phyloP scores from a whole-genome alignment of 108 stramenopile species.

The Parietichytrium sp. region DNA sequence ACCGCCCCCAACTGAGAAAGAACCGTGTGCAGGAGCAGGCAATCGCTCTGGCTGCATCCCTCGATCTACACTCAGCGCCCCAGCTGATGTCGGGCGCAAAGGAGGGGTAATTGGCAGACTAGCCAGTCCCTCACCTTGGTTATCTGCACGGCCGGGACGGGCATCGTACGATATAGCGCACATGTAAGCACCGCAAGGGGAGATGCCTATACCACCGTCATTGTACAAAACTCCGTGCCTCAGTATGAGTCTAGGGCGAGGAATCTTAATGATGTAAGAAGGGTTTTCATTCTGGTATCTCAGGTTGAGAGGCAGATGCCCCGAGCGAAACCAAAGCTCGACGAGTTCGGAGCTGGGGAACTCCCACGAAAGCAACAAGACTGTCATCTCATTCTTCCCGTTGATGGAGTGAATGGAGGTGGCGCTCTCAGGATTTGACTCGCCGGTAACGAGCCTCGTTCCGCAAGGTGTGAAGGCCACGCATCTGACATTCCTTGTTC shows the following conservation, averaged over 20 bases:
- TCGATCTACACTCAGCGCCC: slow-evolving; percentile 48
- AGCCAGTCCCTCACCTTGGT: too few relatives aligned
- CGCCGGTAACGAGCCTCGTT: slow-evolving; percentile 76
- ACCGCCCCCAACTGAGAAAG: neutral
- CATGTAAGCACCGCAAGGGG: slow-evolving; percentile 72
- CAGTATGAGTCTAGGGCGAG: slow-evolving; percentile 50
- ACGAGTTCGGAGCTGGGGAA: slow-evolving; percentile 69
- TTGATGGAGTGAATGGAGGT: slow-evolving; percentile 45
- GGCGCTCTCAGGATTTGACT: slow-evolving; percentile 67
- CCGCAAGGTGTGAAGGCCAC: slow-evolving; percentile 86
- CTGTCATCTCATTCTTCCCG: slow-evolving; percentile 59
- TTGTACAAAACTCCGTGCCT: slow-evolving; percentile 86
- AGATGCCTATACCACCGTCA: slow-evolving; percentile 91
- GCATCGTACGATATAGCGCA: slow-evolving; percentile 13
- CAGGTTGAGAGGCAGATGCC: neutral
- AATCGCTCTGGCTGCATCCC: slow-evolving; percentile 30
- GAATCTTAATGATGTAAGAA: neutral
- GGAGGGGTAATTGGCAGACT: slow-evolving; percentile 2
- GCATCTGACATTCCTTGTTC: slow-evolving; percentile 67
- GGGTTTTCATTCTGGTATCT: too few relatives aligned
- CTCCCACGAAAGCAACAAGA: slow-evolving; percentile 75
- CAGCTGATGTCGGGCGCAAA: slow-evolving; percentile 83
- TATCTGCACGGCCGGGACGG: neutral
- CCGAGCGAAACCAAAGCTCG: slow-evolving; percentile 34
- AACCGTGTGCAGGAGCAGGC: neutral